phyloP scores from a whole-genome alignment of 176 grass and related monocot genomes.

The Elaeis guineensis region DNA sequence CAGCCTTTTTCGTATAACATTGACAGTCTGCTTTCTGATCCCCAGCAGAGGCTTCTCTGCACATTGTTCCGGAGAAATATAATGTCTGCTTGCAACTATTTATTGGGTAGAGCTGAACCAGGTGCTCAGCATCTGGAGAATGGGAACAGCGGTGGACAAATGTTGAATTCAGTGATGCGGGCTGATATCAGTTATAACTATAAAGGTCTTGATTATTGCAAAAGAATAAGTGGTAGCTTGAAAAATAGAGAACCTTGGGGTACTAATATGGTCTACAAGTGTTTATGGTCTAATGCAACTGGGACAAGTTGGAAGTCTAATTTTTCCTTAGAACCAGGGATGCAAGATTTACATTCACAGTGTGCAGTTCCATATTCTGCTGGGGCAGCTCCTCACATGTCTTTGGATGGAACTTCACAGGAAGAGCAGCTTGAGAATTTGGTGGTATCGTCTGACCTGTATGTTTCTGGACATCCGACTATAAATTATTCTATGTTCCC shows the following conservation, averaged over 20 bases:
- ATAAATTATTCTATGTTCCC: background rate
- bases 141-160: slow-evolving; percentile 9
- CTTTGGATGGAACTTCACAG: slow-evolving; percentile 42
- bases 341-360: slow-evolving; percentile 27
- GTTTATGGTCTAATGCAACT: slow-evolving; percentile 38
- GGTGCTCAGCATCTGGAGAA: slow-evolving; percentile 15
- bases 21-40: background rate
- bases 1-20: background rate
- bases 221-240: slow-evolving; percentile 38
- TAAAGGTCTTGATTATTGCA: slow-evolving; percentile 43
- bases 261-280: slow-evolving; percentile 15
- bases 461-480: slow-evolving; percentile 10
- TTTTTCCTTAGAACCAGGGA: slow-evolving; percentile 35
- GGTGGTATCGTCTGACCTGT: slow-evolving; percentile 43
- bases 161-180: background rate
- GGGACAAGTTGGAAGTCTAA: slow-evolving; percentile 26
- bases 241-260: slow-evolving; percentile 35
- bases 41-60: background rate
- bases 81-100: slow-evolving; percentile 9
- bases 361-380: slow-evolving; percentile 48
- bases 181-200: slow-evolving; percentile 20
- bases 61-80: background rate
- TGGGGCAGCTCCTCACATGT: slow-evolving; percentile 53
- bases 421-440: slow-evolving; percentile 55
- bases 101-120: slow-evolving; percentile 1